Base-by-base conservation (phyloP, 495 filamentous ascomycete genomes). In the Neurospora sp. region DNA sequence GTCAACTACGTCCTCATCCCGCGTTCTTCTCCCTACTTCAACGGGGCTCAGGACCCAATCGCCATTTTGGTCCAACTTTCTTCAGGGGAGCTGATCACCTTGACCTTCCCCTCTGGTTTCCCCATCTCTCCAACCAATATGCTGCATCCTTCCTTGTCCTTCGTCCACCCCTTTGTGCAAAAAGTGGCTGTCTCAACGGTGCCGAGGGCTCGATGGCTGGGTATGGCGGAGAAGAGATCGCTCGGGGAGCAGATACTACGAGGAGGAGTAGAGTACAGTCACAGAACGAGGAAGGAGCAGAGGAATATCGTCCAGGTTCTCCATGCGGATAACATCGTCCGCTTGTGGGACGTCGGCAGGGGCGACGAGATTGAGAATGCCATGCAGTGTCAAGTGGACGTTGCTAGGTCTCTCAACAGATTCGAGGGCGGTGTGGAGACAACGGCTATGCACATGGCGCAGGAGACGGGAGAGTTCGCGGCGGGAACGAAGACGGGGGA, bases 281-380 rank as follows among this genome's bases (percentile, higher is more conserved):
- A 88, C 69, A 84, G 89, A 3, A 82, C 92, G 68, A 91, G 92
- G 27, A 93, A 91, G 74, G 93, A 97, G 74, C 84, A 88, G 72
- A 87, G 96, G 27, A 96, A 93, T 59, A 84, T 99, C 37, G 82
- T 96, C 18, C 90, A 93, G 69, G 93, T 92, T 5, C 89, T 92
- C 0, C 94, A 98, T 79, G 92, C 89, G 6, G 96, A 98, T 81
- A 93, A 94, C 44, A 96, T 91, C 1, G 82, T 98, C 11, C 85
- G 93, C 8, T 82, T 98, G 12, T 99, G 94, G 94, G 96, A 99
- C 80, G 86, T 90, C 38, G 96, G 96, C 0, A 89, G 95, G 75
- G 91, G 88, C 7, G 96, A 98, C 78, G 94, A 98, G 78, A 90
- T 99, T 71, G 96, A 98, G 81, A 98, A 98, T 77, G 85, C 88